Conservation (phyloP, 1,284 basidiomycete species). For the Apiotrichum gamsii region DNA sequence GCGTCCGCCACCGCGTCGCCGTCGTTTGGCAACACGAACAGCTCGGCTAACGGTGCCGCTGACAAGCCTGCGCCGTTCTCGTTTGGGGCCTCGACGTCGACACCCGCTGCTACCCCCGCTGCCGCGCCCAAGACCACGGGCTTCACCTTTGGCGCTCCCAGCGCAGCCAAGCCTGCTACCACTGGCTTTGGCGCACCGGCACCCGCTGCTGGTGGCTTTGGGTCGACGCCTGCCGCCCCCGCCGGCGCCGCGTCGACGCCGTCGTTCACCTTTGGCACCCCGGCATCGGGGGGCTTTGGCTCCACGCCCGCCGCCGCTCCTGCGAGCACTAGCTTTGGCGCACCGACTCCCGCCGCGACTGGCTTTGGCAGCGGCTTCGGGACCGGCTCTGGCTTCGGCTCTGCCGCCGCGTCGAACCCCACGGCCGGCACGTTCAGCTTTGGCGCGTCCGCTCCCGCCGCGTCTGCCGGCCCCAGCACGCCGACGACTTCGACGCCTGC, state of each 20-base stretch:
- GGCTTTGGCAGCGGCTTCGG: conserved; percentile 3
- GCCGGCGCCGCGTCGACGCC: conserved; percentile 4
- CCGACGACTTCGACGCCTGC: conserved; percentile 4
- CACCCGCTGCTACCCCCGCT: not conserved
- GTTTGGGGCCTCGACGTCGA: not conserved
- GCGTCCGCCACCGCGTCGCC: not conserved
- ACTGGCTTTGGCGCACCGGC: not conserved
- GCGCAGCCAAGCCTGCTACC: no score
- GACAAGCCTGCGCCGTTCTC: conserved; percentile 8
- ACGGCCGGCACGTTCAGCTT: conserved; percentile 17
- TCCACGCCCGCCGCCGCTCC: not conserved
- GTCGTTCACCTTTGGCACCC: conserved; percentile 2
- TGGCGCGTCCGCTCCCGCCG: conserved; percentile 7
- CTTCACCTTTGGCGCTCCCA: not conserved
- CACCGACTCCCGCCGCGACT: not conserved
- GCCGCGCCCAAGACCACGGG: not conserved
- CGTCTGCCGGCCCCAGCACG: not conserved
- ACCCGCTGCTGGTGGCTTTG: not conserved
- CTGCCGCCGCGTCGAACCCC: not conserved
- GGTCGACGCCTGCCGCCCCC: not conserved
- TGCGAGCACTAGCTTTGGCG: not conserved
- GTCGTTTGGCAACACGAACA: not conserved
- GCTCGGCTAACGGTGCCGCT: not conserved
- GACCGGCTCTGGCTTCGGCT: conserved; percentile 1
- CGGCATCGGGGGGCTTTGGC: not conserved